Base-by-base conservation (phyloP, 2,329 filamentous ascomycete species). In the Passalora sequoiae region DNA sequence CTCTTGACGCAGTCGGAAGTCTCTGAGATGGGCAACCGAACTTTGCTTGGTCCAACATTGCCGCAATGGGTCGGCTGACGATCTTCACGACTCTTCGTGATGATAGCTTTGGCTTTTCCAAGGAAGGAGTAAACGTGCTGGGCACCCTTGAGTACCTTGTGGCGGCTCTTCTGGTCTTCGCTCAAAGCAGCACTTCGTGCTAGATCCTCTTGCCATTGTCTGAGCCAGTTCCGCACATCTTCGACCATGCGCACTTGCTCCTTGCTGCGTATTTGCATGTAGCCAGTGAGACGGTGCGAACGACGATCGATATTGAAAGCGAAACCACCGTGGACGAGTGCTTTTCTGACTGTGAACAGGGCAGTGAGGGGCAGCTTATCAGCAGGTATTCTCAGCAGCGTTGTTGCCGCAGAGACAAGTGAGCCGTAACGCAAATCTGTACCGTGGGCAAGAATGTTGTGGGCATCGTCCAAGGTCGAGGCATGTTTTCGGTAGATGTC, bases 261-360 rank as follows among this genome's bases (percentile, higher is more conserved):
- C 37, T 72, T 69, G 6, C 80, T 73, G 16, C 74, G 70, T 44
- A 89, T 72, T 49, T 81, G 75, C 55, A 83, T 85, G 21, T 84
- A 76, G 62, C 65, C 74, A 57, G 66, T 79, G 58, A 70, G 60
- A 60, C 64, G 74, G 63, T 64, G 73, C 61, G 50, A 74, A 56
- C 64, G 72, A 62, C 48, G 53, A 49, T 75, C 71, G n/a, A 60
- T 76, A 50, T 72, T 71, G 58, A 89, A 86, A 20, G 72, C 77
- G 40, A 80, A 70, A 6, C 81, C 78, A 46, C 81, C 74, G 29
- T 73, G 69, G 17, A 73, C 62, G 6, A 91, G 60, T 6, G 81
- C 75, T 43, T 77, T 77, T 53, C 88, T 82, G 5, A 89, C 78
- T 3, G 86, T 84, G 56, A 87, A 85, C 4, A 88, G 64, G 6